A percentile compares a stretch with the other conserved stretches of the same genome.
phyloP scores from a whole-genome alignment of 2,329 filamentous ascomycete species.

The Verticillium nonalfalfae region DNA sequence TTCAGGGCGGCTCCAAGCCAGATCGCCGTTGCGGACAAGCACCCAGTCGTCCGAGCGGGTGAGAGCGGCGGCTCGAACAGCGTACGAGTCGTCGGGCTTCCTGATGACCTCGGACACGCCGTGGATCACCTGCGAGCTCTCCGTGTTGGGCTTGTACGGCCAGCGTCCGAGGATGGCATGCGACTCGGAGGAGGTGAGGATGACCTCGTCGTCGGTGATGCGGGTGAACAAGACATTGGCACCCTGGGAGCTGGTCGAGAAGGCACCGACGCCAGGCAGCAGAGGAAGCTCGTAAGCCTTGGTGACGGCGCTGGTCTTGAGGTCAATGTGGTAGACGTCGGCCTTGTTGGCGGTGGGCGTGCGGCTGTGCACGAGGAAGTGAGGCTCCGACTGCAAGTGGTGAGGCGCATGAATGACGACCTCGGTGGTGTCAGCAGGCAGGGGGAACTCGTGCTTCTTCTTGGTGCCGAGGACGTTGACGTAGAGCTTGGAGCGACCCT shows the following conservation, averaged over 20 bases:
- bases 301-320: slow-evolving; percentile 60
- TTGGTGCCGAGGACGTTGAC: slow-evolving; percentile 64
- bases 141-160: slow-evolving; percentile 44
- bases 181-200: slow-evolving; percentile 69
- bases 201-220: slow-evolving; percentile 67
- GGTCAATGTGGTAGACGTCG: slow-evolving; percentile 77
- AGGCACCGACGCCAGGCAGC: slow-evolving; percentile 62
- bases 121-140: slow-evolving; percentile 48
- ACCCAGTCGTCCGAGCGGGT: slow-evolving; percentile 69
- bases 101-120: slow-evolving; percentile 78
- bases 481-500: slow-evolving; percentile 53
- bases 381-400: slow-evolving; percentile 62
- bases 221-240: slow-evolving; percentile 87
- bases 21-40: slow-evolving; percentile 74
- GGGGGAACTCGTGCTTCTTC: slow-evolving; percentile 45
- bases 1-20: slow-evolving; percentile 77
- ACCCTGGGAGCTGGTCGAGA: slow-evolving; percentile 71
- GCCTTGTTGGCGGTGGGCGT: slow-evolving; percentile 69
- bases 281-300: slow-evolving; percentile 77
- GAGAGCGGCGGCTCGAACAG: slow-evolving; percentile 70
- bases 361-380: slow-evolving; percentile 80
- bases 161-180: slow-evolving; percentile 72
- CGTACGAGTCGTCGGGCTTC: slow-evolving; percentile 60
- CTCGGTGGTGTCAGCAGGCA: slow-evolving; percentile 37
- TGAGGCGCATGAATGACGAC: slow-evolving; percentile 70